phyloP scores from a whole-genome alignment of 2,329 filamentous ascomycete species.

The Beauveria scarabaeidicola region DNA sequence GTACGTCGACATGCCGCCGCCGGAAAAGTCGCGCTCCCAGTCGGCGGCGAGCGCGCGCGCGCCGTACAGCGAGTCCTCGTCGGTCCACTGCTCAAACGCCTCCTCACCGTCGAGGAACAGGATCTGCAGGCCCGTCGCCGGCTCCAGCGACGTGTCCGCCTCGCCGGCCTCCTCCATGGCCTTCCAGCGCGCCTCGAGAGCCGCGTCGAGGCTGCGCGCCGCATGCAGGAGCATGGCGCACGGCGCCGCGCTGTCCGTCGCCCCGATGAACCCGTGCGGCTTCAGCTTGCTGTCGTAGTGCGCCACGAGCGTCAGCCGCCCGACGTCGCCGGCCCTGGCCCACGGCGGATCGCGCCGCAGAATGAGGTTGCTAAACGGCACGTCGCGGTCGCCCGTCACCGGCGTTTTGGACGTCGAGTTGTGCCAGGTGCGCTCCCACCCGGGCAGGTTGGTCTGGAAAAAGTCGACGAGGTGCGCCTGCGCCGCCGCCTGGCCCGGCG shows the following conservation, averaged over 20 bases:
- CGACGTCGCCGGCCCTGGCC: conserved; percentile 63
- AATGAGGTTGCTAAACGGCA: conserved; percentile 84
- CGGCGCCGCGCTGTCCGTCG: conserved; percentile 86
- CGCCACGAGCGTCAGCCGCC: conserved; percentile 76
- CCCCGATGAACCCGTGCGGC: conserved; percentile 83
- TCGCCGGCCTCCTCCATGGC: conserved; percentile 55
- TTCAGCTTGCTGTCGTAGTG: conserved; percentile 84
- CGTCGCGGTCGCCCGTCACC: conserved; percentile 55
- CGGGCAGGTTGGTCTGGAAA: conserved; percentile 64
- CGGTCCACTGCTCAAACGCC: conserved; percentile 74
- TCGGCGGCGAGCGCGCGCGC: conserved; percentile 70
- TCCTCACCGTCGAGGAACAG: conserved; percentile 90
- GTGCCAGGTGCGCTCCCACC: conserved; percentile 75
- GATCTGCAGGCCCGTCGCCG: conserved; percentile 78
- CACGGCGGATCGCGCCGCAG: conserved; percentile 84
- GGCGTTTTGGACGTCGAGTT: conserved; percentile 86
- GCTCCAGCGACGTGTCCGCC: conserved; percentile 50
- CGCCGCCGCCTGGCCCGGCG: conserved; percentile 61
- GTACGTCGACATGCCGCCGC: conserved; percentile 64
- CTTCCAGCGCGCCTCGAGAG: conserved; percentile 74
- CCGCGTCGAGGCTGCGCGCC: conserved; percentile 69
- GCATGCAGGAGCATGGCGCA: conserved; percentile 90
- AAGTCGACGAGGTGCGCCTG: conserved; percentile 79
- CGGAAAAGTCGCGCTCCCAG: conserved; percentile 67
- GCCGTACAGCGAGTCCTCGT: conserved; percentile 79